Evolutionary conservation across 2,329 filamentous ascomycete genomes (phyloP).

Genomic region (Penicillium expansum): DNA sequence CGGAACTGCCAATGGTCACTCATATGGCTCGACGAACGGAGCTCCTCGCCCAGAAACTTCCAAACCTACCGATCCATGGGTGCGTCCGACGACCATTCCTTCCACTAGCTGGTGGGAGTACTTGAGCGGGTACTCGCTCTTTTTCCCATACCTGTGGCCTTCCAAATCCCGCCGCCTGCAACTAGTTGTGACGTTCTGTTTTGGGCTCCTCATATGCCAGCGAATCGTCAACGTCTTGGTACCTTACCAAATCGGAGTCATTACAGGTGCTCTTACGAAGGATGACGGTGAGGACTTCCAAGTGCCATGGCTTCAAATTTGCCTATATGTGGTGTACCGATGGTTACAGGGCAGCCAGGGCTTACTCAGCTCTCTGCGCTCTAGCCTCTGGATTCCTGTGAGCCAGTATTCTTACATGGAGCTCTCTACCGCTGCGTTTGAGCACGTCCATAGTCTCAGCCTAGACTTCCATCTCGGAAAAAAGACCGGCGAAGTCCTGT

Average conservation of each 20-base stretch:
- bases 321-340: constrained; percentile 72
- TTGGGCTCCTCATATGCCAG: constrained; percentile 74
- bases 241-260: constrained; percentile 72
- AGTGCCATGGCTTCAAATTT: constrained; percentile 72
- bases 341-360: constrained; percentile 87
- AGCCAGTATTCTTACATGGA: constrained; percentile 96
- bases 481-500: constrained; percentile 92
- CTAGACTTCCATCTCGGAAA: constrained; percentile 96
- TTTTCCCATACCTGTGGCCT: constrained; percentile 97
- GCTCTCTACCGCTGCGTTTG: constrained; percentile 90
- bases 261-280: constrained; percentile 70
- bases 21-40: constrained; percentile 51
- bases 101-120: constrained; percentile 97
- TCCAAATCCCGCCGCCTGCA: constrained; percentile 74
- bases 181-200: constrained; percentile 76
- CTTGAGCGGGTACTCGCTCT: constrained; percentile 82
- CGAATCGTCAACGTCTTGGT: constrained; percentile 83
- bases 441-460: constrained; percentile 93
- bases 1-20: constrained; percentile 47
- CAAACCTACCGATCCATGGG: constrained; percentile 68
- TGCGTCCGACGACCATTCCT: constrained; percentile 80
- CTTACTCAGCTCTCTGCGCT: constrained; percentile 75
- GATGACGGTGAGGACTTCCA: constrained; percentile 50
- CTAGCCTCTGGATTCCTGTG: constrained; percentile 91
- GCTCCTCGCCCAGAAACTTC: constrained; percentile 42